Evolutionary conservation across 2,329 filamentous ascomycete genomes (phyloP).

Genomic region (Diplodia sapinea): DNA sequence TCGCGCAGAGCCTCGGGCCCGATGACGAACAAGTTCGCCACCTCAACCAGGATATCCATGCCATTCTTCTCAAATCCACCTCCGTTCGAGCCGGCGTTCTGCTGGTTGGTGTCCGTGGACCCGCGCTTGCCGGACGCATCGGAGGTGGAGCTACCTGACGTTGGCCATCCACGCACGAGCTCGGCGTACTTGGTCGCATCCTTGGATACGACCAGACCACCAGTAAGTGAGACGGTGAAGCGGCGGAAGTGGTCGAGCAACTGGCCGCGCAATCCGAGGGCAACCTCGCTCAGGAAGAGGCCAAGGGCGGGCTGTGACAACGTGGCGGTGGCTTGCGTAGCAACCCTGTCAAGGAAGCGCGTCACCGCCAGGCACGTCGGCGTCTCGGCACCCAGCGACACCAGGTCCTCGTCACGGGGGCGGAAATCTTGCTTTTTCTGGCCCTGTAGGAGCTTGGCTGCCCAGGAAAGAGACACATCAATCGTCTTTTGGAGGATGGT

Average conservation of each 20-base stretch:
- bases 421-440: conserved; percentile 92
- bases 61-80: conserved; percentile 59
- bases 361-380: conserved; percentile 81
- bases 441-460: conserved; percentile 70
- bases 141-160: conserved; percentile 58
- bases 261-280: conserved; percentile 74
- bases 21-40: conserved; percentile 95
- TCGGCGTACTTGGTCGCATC: conserved; percentile 94
- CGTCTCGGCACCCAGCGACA: conserved; percentile 61
- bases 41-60: conserved; percentile 87
- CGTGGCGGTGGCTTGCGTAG: conserved; percentile 67
- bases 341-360: conserved; percentile 73
- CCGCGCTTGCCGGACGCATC: conserved; percentile 62
- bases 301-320: conserved; percentile 85
- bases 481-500: conserved; percentile 71
- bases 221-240: conserved; percentile 90
- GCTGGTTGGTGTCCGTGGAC: conserved; percentile 36
- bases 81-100: conserved; percentile 40
- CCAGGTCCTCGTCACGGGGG: conserved; percentile 74
- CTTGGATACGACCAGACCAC: conserved; percentile 93
- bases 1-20: conserved; percentile 64
- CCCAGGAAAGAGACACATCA: conserved; percentile 77
- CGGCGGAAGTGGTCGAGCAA: conserved; percentile 94
- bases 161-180: conserved; percentile 79
- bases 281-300: conserved; percentile 82